Percentiles rank a stretch among this genome's conserved stretches.
Evolutionary conservation across 257 asterid species (phyloP).

Genomic region (Solanum stenotomum): DNA sequence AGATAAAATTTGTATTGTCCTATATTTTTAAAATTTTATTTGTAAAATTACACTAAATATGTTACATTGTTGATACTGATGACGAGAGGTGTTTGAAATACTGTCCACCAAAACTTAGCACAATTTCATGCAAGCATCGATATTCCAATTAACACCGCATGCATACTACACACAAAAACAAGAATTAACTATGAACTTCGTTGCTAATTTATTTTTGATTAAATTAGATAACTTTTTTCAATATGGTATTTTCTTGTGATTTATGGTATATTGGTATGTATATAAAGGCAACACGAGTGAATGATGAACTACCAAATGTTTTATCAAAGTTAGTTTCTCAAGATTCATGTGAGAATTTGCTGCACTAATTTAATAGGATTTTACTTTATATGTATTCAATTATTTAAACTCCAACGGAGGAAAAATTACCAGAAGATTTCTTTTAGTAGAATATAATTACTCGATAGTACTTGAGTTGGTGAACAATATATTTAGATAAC

Average conservation of each 20-base stretch:
- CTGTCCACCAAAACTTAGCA: rapidly evolving
- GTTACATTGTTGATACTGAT: no score
- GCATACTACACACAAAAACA: background rate
- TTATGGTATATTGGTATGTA: background rate
- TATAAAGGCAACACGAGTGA: background rate
- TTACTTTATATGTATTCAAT: background rate
- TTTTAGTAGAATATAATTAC: background rate
- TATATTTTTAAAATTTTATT: no score
- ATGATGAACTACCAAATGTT: background rate
- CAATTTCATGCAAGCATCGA: rapidly evolving
- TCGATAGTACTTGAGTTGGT: background rate
- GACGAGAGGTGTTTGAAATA: rapidly evolving
- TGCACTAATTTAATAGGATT: background rate
- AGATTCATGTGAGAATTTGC: background rate
- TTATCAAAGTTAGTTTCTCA: background rate
- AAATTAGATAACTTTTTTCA: background rate
- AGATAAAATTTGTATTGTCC: no score
- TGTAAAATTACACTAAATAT: no score
- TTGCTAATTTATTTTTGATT: background rate
- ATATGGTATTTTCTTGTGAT: background rate
- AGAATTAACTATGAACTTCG: background rate
- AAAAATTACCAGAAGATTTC: rapidly evolving
- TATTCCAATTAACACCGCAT: background rate
- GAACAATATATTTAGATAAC: background rate
- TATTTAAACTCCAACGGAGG: background rate